Base-by-base conservation (phyloP, 2,329 filamentous ascomycete species). In the Hypoxylon rubiginosum region DNA sequence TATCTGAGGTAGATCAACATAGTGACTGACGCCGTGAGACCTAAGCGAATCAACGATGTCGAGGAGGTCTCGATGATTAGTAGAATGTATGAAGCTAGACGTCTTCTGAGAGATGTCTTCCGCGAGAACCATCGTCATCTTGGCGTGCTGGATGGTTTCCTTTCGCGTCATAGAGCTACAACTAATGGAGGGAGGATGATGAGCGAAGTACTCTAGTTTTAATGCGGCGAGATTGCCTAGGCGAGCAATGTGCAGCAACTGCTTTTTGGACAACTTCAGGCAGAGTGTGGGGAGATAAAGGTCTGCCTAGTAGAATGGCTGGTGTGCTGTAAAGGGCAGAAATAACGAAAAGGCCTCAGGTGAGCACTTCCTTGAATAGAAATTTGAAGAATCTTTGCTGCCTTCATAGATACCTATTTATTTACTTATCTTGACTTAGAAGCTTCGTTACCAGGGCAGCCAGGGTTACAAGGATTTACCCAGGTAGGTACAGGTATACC, bases 41-140 rank as follows among this genome's bases (percentile, higher is more conserved):
- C 79, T 75, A 0, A 82, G 75, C 1, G 68, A 74, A 45, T 81
- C 78, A 21, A 81, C 75, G 9, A 76, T 73, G 11, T 81, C 76
- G 3, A 81, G 74, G 1, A 81, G 74, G 2, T 74, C 64, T 11
- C 73, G 67, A 32, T 76, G 75, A 24, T 73, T 72, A 5, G 56
- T 67, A 3, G 71, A 75, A 28, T 77, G 74, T 32, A 77, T 82
- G 75, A 74, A 70, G 7, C 63, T 69, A 7, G 72, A 66, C 4
- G 73, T 72, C 52, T 68, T 71, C 39, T 71, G 65, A 3, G 67
- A 71, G 41, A 72, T 72, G 8, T 72, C 61, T 24, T 70, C 61
- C 9, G 70, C 71, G 17, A 73, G 65, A 30, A 69, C 50, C 7
- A 15, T 64, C 43, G 65, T 56, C 66, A 68, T 66, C 45, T 75